phyloP scores from a whole-genome alignment of 2,329 filamentous ascomycete species.

The Aureobasidium sp. region DNA sequence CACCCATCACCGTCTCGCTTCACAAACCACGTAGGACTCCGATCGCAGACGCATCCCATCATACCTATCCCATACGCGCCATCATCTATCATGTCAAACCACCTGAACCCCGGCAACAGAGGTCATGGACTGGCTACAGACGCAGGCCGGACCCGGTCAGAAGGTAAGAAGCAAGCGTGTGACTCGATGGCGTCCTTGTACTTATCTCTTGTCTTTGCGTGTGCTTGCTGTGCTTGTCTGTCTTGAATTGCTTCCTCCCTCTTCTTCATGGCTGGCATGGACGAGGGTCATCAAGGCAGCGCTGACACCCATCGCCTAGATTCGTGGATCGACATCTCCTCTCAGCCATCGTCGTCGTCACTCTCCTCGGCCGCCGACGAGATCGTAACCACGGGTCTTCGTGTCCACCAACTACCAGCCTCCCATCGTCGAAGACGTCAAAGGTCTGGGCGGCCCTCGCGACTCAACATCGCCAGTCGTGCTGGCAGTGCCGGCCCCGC shows the following conservation, averaged over 20 bases:
- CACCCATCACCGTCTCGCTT: not conserved
- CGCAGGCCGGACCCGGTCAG: constrained; percentile 12
- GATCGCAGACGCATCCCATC: not conserved
- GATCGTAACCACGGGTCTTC: constrained; percentile 81
- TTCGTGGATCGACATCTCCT: constrained; percentile 93
- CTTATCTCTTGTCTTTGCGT: not conserved
- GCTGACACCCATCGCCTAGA: constrained; percentile 45
- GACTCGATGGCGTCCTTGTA: not conserved
- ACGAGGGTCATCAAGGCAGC: not conserved
- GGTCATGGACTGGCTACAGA: not conserved
- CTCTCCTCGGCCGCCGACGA: constrained; percentile 78
- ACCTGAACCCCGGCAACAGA: not conserved
- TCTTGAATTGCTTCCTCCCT: not conserved
- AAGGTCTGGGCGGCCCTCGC: constrained; percentile 32
- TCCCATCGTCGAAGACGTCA: constrained; percentile 47
- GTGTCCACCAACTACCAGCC: constrained; percentile 59
- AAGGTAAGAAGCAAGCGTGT: constrained; percentile 12
- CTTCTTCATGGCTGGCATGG: not conserved
- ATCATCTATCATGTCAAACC: not conserved
- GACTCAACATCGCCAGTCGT: constrained; percentile 33
- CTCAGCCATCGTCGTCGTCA: constrained; percentile 87
- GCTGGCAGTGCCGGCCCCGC: constrained; percentile 37
- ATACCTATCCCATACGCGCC: not conserved
- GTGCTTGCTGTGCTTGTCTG: not conserved
- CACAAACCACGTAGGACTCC: not conserved